These are phyloP conservation scores for Debaryomyces fabryi DNA, from an alignment of 1,139 yeast species.

Conservation along the genomic window DNA sequence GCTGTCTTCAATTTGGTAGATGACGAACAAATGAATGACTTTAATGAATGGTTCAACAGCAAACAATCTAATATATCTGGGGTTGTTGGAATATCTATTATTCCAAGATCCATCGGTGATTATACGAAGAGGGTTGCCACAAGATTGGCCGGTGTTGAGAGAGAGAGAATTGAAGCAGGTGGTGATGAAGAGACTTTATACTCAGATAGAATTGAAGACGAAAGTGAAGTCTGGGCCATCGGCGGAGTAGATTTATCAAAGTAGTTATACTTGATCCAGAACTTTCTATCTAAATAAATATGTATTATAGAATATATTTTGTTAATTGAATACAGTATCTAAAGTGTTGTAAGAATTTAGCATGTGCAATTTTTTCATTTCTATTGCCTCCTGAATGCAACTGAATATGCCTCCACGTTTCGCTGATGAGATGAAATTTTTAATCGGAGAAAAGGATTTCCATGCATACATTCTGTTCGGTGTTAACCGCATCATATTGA, in stretches of 20 bases:
- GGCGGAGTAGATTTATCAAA: slow-evolving; percentile 57
- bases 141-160: slow-evolving; percentile 80
- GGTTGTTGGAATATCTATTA: slow-evolving; percentile 52
- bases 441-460: neutral
- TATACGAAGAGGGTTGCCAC: slow-evolving; percentile 86
- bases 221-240: slow-evolving; percentile 83
- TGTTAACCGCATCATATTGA: neutral
- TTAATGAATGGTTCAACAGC: slow-evolving; percentile 60
- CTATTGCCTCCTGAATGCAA: neutral
- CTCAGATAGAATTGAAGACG: slow-evolving; percentile 86
- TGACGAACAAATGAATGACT: slow-evolving; percentile 58
- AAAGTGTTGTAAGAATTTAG: neutral
- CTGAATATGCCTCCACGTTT: neutral
- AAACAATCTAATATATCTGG: slow-evolving; percentile 32
- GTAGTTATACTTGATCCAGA: neutral
- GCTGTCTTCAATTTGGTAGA: slow-evolving; percentile 73
- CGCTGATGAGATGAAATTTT: neutral
- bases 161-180: slow-evolving; percentile 85
- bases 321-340: neutral
- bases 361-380: neutral
- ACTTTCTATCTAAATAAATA: neutral
- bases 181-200: slow-evolving; percentile 88
- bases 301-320: neutral
- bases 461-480: neutral
- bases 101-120: slow-evolving; percentile 78